These are phyloP conservation scores for Linnemannia hyalina DNA, from an alignment of 192 early-diverging fungal species.

Conservation along the genomic window DNA sequence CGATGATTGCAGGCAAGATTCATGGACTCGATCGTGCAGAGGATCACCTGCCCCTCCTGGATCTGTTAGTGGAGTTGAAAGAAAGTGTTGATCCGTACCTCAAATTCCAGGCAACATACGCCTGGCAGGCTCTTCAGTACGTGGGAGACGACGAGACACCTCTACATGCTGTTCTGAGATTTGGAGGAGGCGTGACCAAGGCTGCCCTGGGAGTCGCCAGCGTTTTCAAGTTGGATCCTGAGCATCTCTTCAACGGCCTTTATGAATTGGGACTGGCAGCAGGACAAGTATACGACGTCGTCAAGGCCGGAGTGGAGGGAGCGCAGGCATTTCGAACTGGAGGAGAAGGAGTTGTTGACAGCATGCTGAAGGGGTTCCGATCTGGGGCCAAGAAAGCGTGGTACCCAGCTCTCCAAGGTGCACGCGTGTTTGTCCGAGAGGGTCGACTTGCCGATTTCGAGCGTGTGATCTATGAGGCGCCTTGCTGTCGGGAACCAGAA, in stretches of 20 bases:
- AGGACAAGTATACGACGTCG: not conserved
- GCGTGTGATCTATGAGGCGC: not conserved
- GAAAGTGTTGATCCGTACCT: not conserved
- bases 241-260: not conserved
- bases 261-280: not conserved
- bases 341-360: not conserved
- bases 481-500: not conserved
- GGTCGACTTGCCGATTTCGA: not conserved
- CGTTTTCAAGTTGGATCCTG: not conserved
- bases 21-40: not conserved
- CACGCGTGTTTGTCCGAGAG: not conserved
- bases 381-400: not conserved
- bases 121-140: slow-evolving; percentile 3
- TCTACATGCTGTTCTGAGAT: not conserved
- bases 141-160: not conserved
- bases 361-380: not conserved
- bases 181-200: not conserved
- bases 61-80: not conserved
- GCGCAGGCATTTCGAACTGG: not conserved
- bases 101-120: not conserved
- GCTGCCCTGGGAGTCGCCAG: not conserved
- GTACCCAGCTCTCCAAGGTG: not conserved
- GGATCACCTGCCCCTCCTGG: not conserved
- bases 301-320: not conserved
- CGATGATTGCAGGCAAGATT: not conserved